Evolutionary conservation across 352 stramenopile genomes (phyloP), one percentile per base, ranked within the genome.

Genomic region (Phytophthora europaea): DNA sequence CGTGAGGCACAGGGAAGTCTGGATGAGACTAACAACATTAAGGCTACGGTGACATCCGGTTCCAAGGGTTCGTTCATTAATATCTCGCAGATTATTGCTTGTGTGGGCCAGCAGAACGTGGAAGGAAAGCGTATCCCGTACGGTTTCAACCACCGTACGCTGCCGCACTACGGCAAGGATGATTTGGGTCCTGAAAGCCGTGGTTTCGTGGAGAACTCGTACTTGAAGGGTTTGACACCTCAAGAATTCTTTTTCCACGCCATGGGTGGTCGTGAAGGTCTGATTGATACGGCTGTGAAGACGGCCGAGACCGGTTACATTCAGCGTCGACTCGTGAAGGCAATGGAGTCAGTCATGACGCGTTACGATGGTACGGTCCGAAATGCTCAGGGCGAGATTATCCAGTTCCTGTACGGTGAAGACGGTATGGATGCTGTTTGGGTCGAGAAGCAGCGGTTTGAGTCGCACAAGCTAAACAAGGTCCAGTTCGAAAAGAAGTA

Each of bases 211-310:
- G 98, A 99, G 78, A 99, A 99, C 82, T 99, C 96, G 55, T 99
- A 99, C 78, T 79, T 99, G 55, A 98, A 98, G 76, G 94, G 94
- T 59, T 71, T 98, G 78, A 97, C 91, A 15, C 93, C 94, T 13
- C 89, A 96, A 43, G 98, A 99, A 83, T 99, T 99, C 76, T 99
- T 99, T 80, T 99, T 99, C 79, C 98, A 99, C 87, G 98, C 98
- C 23, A 99, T 99, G 98, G 97, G 97, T 92, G 98, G 98, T 85
- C 94, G 97, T 77, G 98, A 99, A 94, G 98, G 97, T 94, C 85
- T 99, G 58, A 99, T 99, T 84, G 98, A 99, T 95, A 99, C 98
- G 18, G 98, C 98, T 28, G 98, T 99, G 73, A 99, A 99, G 87
- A 99, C 98, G 8, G 97, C 98, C 40, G 96, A 99, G 75, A 99